phyloP scores from a whole-genome alignment of 495 filamentous ascomycete species.

The Daldinia vernicosa region DNA sequence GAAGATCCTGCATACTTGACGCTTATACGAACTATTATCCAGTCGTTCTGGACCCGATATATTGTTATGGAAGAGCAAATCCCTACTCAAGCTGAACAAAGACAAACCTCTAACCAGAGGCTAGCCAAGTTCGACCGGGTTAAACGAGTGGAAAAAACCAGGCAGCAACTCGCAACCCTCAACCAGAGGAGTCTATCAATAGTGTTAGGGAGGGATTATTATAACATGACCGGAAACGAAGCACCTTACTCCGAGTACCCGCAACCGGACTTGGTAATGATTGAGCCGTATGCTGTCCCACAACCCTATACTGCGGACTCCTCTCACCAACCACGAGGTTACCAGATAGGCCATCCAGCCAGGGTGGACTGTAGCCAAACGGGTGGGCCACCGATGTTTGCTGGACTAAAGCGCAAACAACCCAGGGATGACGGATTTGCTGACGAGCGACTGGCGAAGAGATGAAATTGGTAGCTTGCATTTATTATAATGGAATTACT shows the following conservation, averaged over 20 bases:
- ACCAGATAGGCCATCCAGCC: neutral
- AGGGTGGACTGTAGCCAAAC: neutral
- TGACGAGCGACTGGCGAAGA: slow-evolving; percentile 1
- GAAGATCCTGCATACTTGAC: neutral
- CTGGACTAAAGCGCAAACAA: slow-evolving; percentile 14
- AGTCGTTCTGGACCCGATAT: slow-evolving; percentile 8
- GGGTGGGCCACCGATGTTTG: neutral
- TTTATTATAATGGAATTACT: neutral
- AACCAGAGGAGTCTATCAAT: neutral
- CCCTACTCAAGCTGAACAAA: neutral
- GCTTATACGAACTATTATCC: slow-evolving; percentile 8
- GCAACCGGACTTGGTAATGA: neutral
- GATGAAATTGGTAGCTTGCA: neutral
- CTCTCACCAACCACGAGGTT: neutral
- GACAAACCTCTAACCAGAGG: neutral
- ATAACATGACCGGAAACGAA: neutral
- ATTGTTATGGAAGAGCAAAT: neutral
- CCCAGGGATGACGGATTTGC: neutral
- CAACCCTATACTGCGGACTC: neutral
- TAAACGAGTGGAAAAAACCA: neutral
- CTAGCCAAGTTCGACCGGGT: neutral
- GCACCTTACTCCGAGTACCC: neutral
- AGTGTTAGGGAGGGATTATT: slow-evolving; percentile 11
- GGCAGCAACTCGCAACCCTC: neutral
- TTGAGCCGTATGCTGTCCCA: neutral